Evolutionary conservation across 2,329 filamentous ascomycete genomes (phyloP).

Genomic region (Hymenoscyphus infarciens): DNA sequence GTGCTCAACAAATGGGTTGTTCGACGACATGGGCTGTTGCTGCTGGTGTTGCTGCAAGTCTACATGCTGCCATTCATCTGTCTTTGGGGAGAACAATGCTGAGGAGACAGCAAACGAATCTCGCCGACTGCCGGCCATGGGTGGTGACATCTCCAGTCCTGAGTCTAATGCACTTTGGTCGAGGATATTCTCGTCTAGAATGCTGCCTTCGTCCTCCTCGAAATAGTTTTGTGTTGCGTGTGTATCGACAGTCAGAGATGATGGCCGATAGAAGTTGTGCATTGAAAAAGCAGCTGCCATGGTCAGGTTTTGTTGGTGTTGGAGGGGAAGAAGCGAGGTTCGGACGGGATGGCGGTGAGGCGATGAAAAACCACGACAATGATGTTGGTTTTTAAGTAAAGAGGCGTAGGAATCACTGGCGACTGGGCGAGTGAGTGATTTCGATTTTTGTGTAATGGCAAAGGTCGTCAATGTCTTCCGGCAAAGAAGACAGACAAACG

Average conservation of each 20-base stretch:
- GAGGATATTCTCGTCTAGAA: constrained; percentile 58
- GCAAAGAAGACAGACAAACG: constrained; percentile 23
- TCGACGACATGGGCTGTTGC: constrained; percentile 46
- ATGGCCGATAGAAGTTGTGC: constrained; percentile 34
- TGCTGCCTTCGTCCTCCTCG: constrained; percentile 57
- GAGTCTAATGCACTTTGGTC: constrained; percentile 59
- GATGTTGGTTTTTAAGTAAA: constrained; percentile 6
- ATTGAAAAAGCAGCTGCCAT: constrained; percentile 33
- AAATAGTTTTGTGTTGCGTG: constrained; percentile 48
- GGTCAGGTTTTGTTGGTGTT: constrained; percentile 20
- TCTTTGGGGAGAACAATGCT: constrained; percentile 62
- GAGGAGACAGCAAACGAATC: constrained; percentile 60
- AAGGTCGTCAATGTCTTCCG: constrained; percentile 18
- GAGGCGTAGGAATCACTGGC: constrained; percentile 21
- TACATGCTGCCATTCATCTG: constrained; percentile 60
- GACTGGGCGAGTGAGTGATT: constrained; percentile 18
- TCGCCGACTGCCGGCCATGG: constrained; percentile 58
- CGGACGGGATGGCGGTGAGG: constrained; percentile 30
- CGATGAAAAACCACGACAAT: constrained; percentile 14
- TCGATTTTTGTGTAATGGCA: constrained; percentile 22
- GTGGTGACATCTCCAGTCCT: constrained; percentile 59
- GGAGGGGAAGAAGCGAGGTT: constrained; percentile 25
- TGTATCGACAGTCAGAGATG: constrained; percentile 34
- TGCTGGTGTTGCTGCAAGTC: constrained; percentile 54
- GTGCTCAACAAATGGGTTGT: constrained; percentile 58